Conservation (phyloP, 441 rosid genomes). For the Omphalea diandra region DNA sequence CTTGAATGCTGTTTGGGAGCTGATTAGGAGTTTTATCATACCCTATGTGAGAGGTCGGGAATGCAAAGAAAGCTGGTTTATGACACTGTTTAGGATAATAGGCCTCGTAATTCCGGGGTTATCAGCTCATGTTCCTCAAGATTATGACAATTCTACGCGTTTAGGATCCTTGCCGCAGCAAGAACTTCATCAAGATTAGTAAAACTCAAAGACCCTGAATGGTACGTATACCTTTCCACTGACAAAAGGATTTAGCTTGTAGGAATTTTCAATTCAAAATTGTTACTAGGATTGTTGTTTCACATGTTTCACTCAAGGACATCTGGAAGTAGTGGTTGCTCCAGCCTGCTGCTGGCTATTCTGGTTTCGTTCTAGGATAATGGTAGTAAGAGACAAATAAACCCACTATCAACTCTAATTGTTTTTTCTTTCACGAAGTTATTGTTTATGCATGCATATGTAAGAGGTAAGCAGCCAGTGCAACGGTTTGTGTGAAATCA, state of each 20-base stretch:
- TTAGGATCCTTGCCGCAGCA: slow-evolving; percentile 36
- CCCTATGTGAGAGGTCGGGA: slow-evolving; percentile 40
- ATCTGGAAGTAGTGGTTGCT: no score
- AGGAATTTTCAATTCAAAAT: not conserved
- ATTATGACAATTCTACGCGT: slow-evolving; percentile 54
- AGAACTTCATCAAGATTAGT: slow-evolving; percentile 19
- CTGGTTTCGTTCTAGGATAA: no score
- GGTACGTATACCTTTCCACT: not conserved
- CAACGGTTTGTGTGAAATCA: no score
- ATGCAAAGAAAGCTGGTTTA: slow-evolving; percentile 50
- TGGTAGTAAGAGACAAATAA: no score
- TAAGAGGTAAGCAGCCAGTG: no score
- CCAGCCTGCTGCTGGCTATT: no score
- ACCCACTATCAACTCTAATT: no score
- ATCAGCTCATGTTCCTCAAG: slow-evolving; percentile 55
- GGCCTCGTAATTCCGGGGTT: slow-evolving; percentile 60
- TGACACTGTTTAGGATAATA: slow-evolving; percentile 38
- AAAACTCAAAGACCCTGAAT: not conserved
- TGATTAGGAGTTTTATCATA: slow-evolving; percentile 52
- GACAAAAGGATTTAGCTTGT: not conserved
- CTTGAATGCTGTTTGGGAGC: slow-evolving; percentile 58
- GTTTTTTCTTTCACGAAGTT: no score
- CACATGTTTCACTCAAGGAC: no score
- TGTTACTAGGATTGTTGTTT: not conserved
- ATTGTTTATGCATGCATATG: no score